Base-by-base conservation (phyloP, 805 yeast species). In the Wickerhamiella kazuoi region DNA sequence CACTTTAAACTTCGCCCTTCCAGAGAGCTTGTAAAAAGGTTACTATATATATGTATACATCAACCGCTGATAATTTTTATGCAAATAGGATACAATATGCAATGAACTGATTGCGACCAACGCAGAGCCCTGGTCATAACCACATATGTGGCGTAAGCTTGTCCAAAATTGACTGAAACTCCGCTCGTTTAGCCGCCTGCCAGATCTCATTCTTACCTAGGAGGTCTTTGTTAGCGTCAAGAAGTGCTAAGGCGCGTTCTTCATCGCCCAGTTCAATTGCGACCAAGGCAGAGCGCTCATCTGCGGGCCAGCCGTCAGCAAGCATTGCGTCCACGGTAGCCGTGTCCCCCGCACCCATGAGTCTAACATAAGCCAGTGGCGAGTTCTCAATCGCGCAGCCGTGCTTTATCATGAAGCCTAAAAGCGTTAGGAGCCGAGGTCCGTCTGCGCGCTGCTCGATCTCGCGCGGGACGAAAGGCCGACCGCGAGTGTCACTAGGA, bases 381-480 rank as follows among this genome's bases (percentile, higher is more conserved):
- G 44, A 34, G 37, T 47, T 41, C 15, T 46, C 50, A 13, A 42
- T 40, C 2, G 17, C 11, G 35, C 47, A 42, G 26, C 51, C 51
- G 17, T 38, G 17, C 33, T 23, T 44, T 3, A 30, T 50, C 48
- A 38, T 50, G 23, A 17, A 66, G 47, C 41, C 58, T 44, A 46
- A 50, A 51, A 37, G 49, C 36, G 20, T 32, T 9, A 39, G 21
- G 11, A 41, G 21, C 7, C 21, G 21, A 38, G 7, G 51, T n/a
- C n/a, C n/a, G 32, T 26, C 8, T 45, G 13, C 30, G n/a, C 31
- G 16, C 14, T 52, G 72, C 79, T 44, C 66, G 77, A 48, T 79
- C 77, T 53, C 60, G 77, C 46, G 90, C 77, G 64, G 94, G 87
- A 29, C 93, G 93, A 4, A 76, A 79, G 11, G 9, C 26, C 26